These are phyloP conservation scores for Eimeria tenella DNA, from an alignment of 169 alveolate genomes.

Conservation along the genomic window DNA sequence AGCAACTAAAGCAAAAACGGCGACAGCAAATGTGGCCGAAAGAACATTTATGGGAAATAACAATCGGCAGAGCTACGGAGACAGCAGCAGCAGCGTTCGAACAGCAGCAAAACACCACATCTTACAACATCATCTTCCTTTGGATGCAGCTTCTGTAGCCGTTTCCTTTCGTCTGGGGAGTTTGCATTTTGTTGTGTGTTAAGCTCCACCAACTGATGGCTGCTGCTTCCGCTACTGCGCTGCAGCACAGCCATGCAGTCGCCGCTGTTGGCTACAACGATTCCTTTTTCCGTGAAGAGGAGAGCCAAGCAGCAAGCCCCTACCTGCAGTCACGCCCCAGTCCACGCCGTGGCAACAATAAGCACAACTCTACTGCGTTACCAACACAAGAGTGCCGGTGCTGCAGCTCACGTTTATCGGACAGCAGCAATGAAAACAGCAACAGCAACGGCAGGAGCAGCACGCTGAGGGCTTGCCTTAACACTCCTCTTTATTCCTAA, in stretches of 20 bases:
- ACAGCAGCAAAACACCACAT: not conserved
- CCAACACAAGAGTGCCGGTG: not conserved
- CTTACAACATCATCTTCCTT: slow-evolving; percentile 82
- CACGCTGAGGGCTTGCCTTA: slow-evolving; percentile 26
- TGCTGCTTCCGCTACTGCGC: slow-evolving; percentile 32
- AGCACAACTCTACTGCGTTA: no score
- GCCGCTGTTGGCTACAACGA: slow-evolving; percentile 80
- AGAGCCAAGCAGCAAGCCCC: slow-evolving; percentile 79
- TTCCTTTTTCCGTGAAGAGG: slow-evolving; percentile 42
- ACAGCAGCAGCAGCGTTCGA: not conserved
- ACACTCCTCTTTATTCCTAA: slow-evolving; percentile 6
- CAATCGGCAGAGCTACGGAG: not conserved
- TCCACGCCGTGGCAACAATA: not conserved
- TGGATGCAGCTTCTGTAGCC: slow-evolving; percentile 83
- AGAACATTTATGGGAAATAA: not conserved
- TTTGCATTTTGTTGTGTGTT: slow-evolving; percentile 83
- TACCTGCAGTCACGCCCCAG: slow-evolving; percentile 57
- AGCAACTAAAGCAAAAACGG: slow-evolving; percentile 15
- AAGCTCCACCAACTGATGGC: slow-evolving; percentile 61
- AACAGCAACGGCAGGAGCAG: slow-evolving; percentile 41
- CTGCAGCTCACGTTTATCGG: not conserved
- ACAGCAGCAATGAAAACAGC: not conserved
- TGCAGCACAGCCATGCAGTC: slow-evolving; percentile 80
- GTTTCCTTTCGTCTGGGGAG: slow-evolving; percentile 80
- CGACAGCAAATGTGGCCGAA: not conserved